Evolutionary conservation across 176 grass and related monocot species (phyloP), one percentile per base, ranked within the genome.

Genomic region (Hsuehochloa calcarea): DNA sequence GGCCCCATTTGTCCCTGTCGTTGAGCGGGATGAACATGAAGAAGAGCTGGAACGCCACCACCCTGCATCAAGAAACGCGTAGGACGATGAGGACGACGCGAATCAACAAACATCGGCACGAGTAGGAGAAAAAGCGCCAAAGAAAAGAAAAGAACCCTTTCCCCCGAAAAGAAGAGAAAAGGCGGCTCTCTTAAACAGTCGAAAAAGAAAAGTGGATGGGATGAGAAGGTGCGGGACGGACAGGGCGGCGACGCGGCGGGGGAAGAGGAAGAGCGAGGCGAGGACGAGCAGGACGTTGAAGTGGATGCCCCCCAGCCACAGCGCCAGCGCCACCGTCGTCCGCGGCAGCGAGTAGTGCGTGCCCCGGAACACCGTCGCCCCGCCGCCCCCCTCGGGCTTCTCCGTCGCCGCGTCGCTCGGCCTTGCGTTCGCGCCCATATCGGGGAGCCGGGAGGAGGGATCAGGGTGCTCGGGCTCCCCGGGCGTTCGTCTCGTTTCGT

Each of bases 281-380:
- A 98, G 89, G 65, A 93, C 83, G 54, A 98, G 85, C 47, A 85
- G 20, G 66, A 88, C 85, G 85, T 93, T 92, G 85, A 95, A 86
- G 80, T 98, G 91, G 89, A 98, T 95, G 54, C 70, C 87, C 5
- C 93, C 95, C 1, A 98, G 91, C 95, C 93, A 98, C 34, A 98
- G 81, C 65, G 93, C 56, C 52, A 95, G 91, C 50, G 91, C 91
- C 75, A 94, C 6, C 1, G 77, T 83, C 26, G 91, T 98, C 58
- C 81, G 61, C 31, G 90, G 39, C 64, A 65, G 79, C 78, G 95
- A 91, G 88, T 90, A 98, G 17, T 93, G 83, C 50, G 66, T 87
- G 55, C 91, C 78, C 68, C 55, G 87, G 87, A 93, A 82, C 79
- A 90, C 87, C 79, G 26, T 60, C 75, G 87, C 71, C 38, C 46